phyloP scores from a whole-genome alignment of 139 green algal genomes.

The Eudorina sp. region DNA sequence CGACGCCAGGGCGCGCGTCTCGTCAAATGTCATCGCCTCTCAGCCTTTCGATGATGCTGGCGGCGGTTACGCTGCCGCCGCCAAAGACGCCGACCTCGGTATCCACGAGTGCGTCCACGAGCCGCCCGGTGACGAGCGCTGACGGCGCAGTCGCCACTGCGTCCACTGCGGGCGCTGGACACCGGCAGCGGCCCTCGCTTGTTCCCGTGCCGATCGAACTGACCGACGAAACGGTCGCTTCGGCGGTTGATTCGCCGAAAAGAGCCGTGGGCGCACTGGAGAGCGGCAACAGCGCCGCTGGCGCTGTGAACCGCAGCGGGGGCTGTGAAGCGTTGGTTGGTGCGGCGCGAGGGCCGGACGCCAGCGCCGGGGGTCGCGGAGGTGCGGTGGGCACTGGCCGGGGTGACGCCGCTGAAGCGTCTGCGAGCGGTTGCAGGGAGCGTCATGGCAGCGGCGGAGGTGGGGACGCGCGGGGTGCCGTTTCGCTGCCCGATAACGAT shows the following conservation, averaged over 20 bases:
- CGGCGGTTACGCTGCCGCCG: conserved; percentile 11
- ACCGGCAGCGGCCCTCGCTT: not conserved
- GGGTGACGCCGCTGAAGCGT: not conserved
- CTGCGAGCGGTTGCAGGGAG: not conserved
- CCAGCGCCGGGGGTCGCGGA: not conserved
- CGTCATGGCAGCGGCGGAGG: not conserved
- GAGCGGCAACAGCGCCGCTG: not conserved
- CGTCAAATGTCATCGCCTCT: not conserved
- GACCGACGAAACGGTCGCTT: not conserved
- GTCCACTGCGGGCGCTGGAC: too few species aligned
- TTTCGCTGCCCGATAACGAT: not conserved
- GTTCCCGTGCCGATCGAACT: not conserved
- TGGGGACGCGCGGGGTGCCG: not conserved
- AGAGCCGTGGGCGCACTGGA: not conserved
- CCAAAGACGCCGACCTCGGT: not conserved
- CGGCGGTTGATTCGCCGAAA: not conserved
- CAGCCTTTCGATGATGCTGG: not conserved
- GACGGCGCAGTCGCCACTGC: not conserved
- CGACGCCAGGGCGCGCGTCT: not conserved
- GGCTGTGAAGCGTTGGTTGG: not conserved
- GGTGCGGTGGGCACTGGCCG: not conserved
- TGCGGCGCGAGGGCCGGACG: not conserved
- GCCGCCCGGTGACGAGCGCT: not conserved
- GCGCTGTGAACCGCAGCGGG: not conserved
- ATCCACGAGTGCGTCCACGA: not conserved